Conservation (phyloP, 441 rosid species). For the Hura crepitans region DNA sequence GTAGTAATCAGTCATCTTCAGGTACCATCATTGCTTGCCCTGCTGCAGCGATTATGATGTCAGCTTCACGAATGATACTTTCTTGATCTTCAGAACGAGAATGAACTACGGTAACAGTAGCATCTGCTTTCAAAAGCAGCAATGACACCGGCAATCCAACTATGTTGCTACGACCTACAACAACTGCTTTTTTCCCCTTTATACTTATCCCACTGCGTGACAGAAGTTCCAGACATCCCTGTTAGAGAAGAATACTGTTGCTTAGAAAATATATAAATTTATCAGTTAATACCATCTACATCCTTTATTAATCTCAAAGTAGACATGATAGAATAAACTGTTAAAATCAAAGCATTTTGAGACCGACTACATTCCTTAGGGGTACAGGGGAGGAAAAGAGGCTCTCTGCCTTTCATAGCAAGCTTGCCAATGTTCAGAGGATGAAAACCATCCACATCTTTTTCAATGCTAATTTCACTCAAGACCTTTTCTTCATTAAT, state of each 20-base stretch:
- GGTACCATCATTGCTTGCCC: constrained; percentile 84
- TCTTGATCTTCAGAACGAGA: constrained; percentile 62
- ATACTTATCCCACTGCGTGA: constrained; percentile 60
- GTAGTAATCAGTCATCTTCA: not conserved
- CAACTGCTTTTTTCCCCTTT: constrained; percentile 79
- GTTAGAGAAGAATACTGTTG: constrained; percentile 6
- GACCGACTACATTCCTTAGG: constrained; percentile 57
- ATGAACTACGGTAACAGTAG: constrained; percentile 74
- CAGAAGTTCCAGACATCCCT: constrained; percentile 90
- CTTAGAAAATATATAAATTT: constrained; percentile 6
- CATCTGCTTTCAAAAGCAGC: constrained; percentile 87
- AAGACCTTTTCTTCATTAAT: constrained; percentile 83
- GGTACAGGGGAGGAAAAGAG: constrained; percentile 87
- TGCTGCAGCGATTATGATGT: constrained; percentile 84
- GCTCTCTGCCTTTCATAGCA: constrained; percentile 97
- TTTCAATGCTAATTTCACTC: constrained; percentile 65
- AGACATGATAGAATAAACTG: not conserved
- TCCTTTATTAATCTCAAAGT: not conserved
- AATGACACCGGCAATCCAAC: constrained; percentile 90
- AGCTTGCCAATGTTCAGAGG: constrained; percentile 91
- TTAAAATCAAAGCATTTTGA: not conserved
- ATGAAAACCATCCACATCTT: constrained; percentile 97
- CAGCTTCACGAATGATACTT: constrained; percentile 64
- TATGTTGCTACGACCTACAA: constrained; percentile 89
- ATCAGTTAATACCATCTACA: not conserved